A percentile compares a stretch with the other conserved stretches of the same genome.
Conservation (phyloP, 805 yeast genomes). For the Cephaloascus albidus region DNA sequence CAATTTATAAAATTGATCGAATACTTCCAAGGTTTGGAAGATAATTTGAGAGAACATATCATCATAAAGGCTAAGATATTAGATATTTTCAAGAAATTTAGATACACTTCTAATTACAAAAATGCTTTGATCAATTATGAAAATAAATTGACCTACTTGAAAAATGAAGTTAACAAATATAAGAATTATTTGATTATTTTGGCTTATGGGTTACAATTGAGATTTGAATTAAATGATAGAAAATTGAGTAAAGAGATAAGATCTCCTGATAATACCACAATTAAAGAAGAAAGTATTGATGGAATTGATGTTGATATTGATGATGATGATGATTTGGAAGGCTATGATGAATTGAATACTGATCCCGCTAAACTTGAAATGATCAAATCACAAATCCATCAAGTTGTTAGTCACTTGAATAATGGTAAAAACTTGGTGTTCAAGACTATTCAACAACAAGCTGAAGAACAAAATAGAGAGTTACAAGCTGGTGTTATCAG, state of each 20-base stretch:
- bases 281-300: conserved; percentile 11
- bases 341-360: background rate
- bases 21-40: conserved; percentile 28
- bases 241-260: background rate
- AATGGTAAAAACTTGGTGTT: conserved; percentile 1
- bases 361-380: conserved; percentile 3
- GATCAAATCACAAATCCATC: background rate
- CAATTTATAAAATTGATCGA: conserved; percentile 29
- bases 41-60: conserved; percentile 4
- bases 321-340: background rate
- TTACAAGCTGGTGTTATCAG: background rate
- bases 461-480: background rate
- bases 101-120: conserved; percentile 22
- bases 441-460: background rate
- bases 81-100: conserved; percentile 4
- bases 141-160: conserved; percentile 30
- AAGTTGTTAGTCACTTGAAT: background rate
- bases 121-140: conserved; percentile 28
- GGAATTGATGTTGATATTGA: background rate
- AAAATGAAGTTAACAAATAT: conserved; percentile 33
- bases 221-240: conserved; percentile 28
- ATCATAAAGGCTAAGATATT: background rate
- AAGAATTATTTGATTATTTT: conserved; percentile 33
- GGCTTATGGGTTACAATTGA: conserved; percentile 36
- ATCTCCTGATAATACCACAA: background rate